These are phyloP conservation scores for Actinomucor elegans DNA, from an alignment of 371 early-diverging fungal species.

Conservation along the genomic window DNA sequence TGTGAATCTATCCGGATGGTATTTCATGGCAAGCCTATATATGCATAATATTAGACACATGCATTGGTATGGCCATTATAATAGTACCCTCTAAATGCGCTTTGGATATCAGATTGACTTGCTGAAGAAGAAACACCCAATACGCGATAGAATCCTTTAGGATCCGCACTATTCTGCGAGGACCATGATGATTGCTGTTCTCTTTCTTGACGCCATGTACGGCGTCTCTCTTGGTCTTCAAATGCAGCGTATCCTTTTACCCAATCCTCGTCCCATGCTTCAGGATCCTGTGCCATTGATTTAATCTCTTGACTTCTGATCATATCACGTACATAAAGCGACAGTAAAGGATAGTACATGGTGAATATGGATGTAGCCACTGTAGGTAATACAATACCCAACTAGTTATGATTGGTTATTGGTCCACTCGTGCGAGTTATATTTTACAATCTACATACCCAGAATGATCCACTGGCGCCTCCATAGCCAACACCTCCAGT, in stretches of 20 bases:
- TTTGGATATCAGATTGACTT: slow-evolving; percentile 57
- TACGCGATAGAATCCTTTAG: slow-evolving; percentile 49
- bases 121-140: slow-evolving; percentile 47
- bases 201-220: slow-evolving; percentile 51
- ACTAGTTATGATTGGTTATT: too few relatives aligned
- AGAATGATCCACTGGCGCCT: slow-evolving; percentile 46
- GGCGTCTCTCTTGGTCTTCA: slow-evolving; percentile 55
- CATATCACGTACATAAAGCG: slow-evolving; percentile 46
- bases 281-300: slow-evolving; percentile 43
- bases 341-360: slow-evolving; percentile 56
- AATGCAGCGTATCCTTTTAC: slow-evolving; percentile 53
- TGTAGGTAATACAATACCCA: slow-evolving; percentile 58
- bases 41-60: not conserved
- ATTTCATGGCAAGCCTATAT: slow-evolving; percentile 46
- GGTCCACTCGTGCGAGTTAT: not conserved
- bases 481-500: slow-evolving; percentile 47
- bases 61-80: not conserved
- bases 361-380: slow-evolving; percentile 48
- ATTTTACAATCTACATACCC: slow-evolving; percentile 24
- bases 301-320: slow-evolving; percentile 50
- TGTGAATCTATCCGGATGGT: slow-evolving; percentile 59
- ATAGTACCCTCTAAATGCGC: slow-evolving; percentile 56
- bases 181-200: slow-evolving; percentile 25
- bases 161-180: slow-evolving; percentile 27
- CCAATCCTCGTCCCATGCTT: slow-evolving; percentile 60